Evolutionary conservation across 306 rosid genomes (phyloP).

Genomic region (Inga oerstediana): DNA sequence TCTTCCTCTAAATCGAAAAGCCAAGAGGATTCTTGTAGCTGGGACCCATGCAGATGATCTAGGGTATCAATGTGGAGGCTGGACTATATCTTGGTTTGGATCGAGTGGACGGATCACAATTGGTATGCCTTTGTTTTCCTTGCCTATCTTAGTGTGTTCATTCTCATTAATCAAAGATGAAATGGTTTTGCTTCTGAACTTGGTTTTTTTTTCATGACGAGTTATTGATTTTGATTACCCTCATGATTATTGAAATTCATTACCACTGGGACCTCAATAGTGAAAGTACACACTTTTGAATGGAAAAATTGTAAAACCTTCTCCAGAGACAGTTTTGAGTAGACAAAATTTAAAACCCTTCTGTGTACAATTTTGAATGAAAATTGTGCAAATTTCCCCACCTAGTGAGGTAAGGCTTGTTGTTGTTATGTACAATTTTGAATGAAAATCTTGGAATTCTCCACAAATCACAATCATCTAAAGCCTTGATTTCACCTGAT

Average conservation of each 20-base stretch:
- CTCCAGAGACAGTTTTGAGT: background rate
- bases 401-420: too few species aligned
- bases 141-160: background rate
- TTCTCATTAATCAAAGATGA: background rate
- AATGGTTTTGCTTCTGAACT: background rate
- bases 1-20: conserved; percentile 74
- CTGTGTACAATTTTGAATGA: background rate
- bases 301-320: too few species aligned
- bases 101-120: conserved; percentile 62
- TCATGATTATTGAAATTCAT: conserved; percentile 26
- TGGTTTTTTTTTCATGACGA: background rate
- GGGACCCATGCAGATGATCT: conserved; percentile 88
- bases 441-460: background rate
- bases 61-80: conserved; percentile 92
- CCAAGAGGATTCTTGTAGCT: conserved; percentile 70
- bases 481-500: background rate
- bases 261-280: background rate
- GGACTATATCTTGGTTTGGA: conserved; percentile 79
- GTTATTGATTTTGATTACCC: background rate
- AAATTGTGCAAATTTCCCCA: too few species aligned
- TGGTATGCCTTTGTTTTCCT: conserved; percentile 46
- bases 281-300: background rate
- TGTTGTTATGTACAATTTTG: too few species aligned
- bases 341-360: background rate
- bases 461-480: background rate